Base-by-base conservation (phyloP, 331 rosid genomes). In the Erythrophleum ivorense region DNA sequence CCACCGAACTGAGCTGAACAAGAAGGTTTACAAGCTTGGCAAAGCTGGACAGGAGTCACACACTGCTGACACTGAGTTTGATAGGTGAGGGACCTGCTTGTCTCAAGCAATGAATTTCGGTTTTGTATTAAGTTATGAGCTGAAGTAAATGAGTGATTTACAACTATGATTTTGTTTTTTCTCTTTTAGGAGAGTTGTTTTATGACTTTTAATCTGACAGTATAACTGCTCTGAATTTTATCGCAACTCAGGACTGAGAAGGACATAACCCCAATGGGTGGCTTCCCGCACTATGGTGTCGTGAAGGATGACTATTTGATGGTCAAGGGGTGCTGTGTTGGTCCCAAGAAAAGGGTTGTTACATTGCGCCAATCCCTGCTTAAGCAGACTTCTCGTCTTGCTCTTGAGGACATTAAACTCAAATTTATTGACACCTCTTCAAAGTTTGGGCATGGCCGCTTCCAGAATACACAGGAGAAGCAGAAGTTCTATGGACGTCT, bases 391-490 rank as follows among this genome's bases (percentile, higher is more conserved):
- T 89, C 97, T 5, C 92, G 97, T 71, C 78, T 90, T 66, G 97
- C 97, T 0, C 83, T 89, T 0, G 97, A 92, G 84, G 92, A 89
- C 9, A 92, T 92, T 87, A 88, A 88, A 3, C 92, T 91, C 75
- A 92, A 92, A 91, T 92, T 91, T 81, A 88, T 92, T 0, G 97
- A 92, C 45, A 92, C 97, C 31, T 92, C 97, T 31, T 92, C 95
- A 21, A 92, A 92, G 84, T 91, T 91, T 13, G 95, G 97, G 0
- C 97, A 92, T 43, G 95, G 95, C 2, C 97, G 97, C 63, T 91
- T 92, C 97, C 97, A 92, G 95, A 88, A 94, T 19, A 88, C 91
- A 6, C 89, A 86, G 70, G 97, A 92, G 90, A 92, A 92, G 79
- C 91, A 85, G 49, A 92, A 91, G 90, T 91, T 82, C 91, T 92